These are phyloP conservation scores for Phanerochaete sordida DNA, from an alignment of 768 basidiomycete species.

Conservation along the genomic window DNA sequence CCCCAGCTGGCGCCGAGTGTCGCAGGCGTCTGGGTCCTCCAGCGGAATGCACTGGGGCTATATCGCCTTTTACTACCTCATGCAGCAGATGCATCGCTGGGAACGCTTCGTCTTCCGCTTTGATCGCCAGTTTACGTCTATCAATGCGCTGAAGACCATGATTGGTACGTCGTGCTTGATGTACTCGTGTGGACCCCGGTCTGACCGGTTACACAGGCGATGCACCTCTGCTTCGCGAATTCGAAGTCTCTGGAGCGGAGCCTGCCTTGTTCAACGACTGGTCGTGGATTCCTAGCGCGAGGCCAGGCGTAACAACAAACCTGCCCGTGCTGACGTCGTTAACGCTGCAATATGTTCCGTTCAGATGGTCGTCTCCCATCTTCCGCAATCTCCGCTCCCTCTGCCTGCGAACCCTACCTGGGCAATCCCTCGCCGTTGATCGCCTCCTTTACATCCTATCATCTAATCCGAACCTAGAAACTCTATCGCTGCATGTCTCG, in stretches of 20 bases:
- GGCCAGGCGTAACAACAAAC: slow-evolving; percentile 27
- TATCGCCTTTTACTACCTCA: slow-evolving; percentile 74
- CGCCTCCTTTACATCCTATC: slow-evolving; percentile 63
- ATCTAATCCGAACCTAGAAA: slow-evolving; percentile 53
- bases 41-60: slow-evolving; percentile 73
- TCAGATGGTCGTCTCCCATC: slow-evolving; percentile 76
- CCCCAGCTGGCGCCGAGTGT: not conserved
- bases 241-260: slow-evolving; percentile 74
- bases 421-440: slow-evolving; percentile 60
- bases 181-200: slow-evolving; percentile 1
- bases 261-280: slow-evolving; percentile 54
- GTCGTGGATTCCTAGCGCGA: slow-evolving; percentile 67
- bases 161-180: slow-evolving; percentile 43
- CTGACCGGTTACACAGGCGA: slow-evolving; percentile 44
- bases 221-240: slow-evolving; percentile 71
- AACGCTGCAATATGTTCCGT: slow-evolving; percentile 69
- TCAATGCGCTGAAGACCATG: slow-evolving; percentile 70
- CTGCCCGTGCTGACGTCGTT: slow-evolving; percentile 52
- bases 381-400: slow-evolving; percentile 56
- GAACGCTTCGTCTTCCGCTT: slow-evolving; percentile 78
- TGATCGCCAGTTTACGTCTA: slow-evolving; percentile 71
- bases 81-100: slow-evolving; percentile 81
- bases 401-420: slow-evolving; percentile 63
- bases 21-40: slow-evolving; percentile 19
- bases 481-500: slow-evolving; percentile 58